phyloP scores from a whole-genome alignment of 2,329 filamentous ascomycete genomes.

The Whalleya microplaca region DNA sequence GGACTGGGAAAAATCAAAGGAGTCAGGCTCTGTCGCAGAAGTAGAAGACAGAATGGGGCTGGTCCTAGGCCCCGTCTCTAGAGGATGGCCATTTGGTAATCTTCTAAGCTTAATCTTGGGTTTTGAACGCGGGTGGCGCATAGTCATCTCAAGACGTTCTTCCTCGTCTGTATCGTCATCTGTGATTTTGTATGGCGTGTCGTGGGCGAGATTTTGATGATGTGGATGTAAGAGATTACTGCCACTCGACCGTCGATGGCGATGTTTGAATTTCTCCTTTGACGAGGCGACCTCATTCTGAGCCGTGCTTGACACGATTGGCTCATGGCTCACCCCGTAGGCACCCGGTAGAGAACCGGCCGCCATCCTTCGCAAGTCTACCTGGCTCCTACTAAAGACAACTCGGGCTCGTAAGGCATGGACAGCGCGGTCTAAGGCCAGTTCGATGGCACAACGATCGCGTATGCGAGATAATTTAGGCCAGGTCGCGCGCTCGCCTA shows the following conservation, averaged over 20 bases:
- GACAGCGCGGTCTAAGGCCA: constrained; percentile 79
- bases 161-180: constrained; percentile 51
- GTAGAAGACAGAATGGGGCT: constrained; percentile 32
- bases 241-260: constrained; percentile 54
- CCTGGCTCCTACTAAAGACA: constrained; percentile 69
- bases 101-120: constrained; percentile 48
- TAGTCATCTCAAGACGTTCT: constrained; percentile 47
- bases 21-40: constrained; percentile 31
- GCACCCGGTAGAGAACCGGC: constrained; percentile 37
- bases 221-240: constrained; percentile 48
- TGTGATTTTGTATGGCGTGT: constrained; percentile 45
- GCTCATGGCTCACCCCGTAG: constrained; percentile 25
- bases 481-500: constrained; percentile 88
- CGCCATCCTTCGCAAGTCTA: constrained; percentile 57
- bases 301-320: constrained; percentile 15
- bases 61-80: constrained; percentile 35
- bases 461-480: constrained; percentile 83
- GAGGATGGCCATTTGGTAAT: constrained; percentile 44
- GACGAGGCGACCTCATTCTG: constrained; percentile 24
- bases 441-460: constrained; percentile 86
- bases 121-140: constrained; percentile 35
- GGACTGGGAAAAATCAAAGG: constrained; percentile 46
- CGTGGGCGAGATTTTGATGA: constrained; percentile 40
- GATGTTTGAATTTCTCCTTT: constrained; percentile 38
- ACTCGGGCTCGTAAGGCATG: constrained; percentile 69